Evolutionary conservation across 306 rosid species (phyloP), one percentile per base, ranked within the genome.

Genomic region (Chamaecrista fasciculata): DNA sequence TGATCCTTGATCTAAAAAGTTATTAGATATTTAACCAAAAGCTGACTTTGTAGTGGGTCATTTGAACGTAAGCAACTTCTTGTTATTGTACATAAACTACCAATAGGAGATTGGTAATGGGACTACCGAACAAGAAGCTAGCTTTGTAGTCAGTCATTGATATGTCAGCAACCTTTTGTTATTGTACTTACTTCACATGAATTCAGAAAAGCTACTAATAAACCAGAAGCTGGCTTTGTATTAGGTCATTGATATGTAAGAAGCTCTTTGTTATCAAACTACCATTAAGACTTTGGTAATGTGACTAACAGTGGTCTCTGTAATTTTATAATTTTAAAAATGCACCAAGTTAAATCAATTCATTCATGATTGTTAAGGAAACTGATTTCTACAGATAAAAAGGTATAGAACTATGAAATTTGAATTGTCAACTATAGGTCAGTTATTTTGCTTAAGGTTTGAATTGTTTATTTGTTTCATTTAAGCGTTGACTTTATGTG

Each of bases 371-470:
- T 71, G 19, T 42, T 39, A 31, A 72, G 61, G 48, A 51, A 37
- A 36, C 57, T 56, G 70, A 56, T 25, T 57, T 49, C 44, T 63
- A 72, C 69, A 50, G 24, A 51, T 70, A 50, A 62, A 49, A 49
- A 49, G 50, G 62, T 62, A 50, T 73, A 11, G 4, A n/a, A n/a
- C n/a, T n/a, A n/a, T n/a, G n/a, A n/a, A n/a, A 73, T 75, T 65
- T 69, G 46, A 43, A 37, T 43, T 69, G 26, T 31, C 42, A 59
- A 43, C 31, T 53, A 19, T n/a, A 23, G 55, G 12, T 58, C 71
- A 42, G 67, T 69, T n/a, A 23, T 80, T 34, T 26, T 67, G 36
- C 29, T 62, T 40, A 39, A 53, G 48, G 46, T 65, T 29, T 66
- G 44, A 51, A 34, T 42, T 15, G 25, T 55, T 52, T 67, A 18